Conservation (phyloP, 2,329 filamentous ascomycete genomes). For the Sordariomycetes sp. region DNA sequence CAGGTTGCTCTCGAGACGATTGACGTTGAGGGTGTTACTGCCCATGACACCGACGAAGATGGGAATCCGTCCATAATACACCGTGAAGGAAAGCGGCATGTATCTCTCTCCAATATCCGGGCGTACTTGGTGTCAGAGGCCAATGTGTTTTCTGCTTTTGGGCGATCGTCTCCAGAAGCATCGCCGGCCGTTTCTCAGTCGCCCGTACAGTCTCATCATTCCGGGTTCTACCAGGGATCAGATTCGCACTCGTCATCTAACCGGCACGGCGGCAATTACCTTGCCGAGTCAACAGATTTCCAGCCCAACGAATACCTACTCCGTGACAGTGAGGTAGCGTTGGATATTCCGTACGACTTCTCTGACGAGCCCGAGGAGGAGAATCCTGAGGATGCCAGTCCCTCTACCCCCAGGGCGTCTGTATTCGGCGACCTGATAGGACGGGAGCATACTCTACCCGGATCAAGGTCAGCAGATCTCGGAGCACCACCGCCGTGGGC, state of each 20-base stretch:
- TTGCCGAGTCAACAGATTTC: constrained; percentile 19
- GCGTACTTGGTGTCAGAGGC: constrained; percentile 56
- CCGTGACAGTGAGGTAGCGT: constrained; percentile 41
- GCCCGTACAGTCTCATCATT: constrained; percentile 11
- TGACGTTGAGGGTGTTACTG: constrained; percentile 53
- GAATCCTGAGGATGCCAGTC: constrained; percentile 21
- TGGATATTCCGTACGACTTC: constrained; percentile 42
- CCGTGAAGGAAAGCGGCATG: constrained; percentile 51
- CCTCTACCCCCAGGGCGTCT: constrained; percentile 41
- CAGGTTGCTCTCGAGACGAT: constrained; percentile 52
- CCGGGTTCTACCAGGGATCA: neutral
- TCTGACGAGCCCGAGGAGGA: constrained; percentile 14
- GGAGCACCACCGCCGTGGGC: neutral
- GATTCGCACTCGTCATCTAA: neutral
- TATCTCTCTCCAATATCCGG: constrained; percentile 49
- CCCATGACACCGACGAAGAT: constrained; percentile 16
- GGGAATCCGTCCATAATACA: constrained; percentile 23
- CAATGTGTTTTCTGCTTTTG: constrained; percentile 47
- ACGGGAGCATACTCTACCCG: neutral
- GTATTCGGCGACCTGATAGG: constrained; percentile 22
- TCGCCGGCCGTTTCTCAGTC: constrained; percentile 41
- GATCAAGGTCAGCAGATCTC: neutral
- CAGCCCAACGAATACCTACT: constrained; percentile 17
- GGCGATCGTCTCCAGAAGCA: constrained; percentile 23
- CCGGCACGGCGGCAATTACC: constrained; percentile 10